Percentiles rank a stretch among this genome's conserved stretches.
phyloP scores from a whole-genome alignment of 305 asterid genomes.

The Fraxinus ornus region DNA sequence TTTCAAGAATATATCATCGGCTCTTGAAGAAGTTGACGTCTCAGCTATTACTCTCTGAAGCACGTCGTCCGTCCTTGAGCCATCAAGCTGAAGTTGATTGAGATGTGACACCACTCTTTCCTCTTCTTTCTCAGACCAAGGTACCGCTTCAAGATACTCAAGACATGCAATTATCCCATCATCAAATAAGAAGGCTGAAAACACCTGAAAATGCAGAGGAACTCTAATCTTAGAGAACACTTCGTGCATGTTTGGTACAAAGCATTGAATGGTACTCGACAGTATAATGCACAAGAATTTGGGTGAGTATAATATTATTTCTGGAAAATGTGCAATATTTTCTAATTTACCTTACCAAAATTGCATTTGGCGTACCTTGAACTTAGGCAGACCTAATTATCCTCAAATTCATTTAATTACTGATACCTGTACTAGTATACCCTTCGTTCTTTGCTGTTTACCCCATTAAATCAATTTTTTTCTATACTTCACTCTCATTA shows the following conservation, averaged over 20 bases:
- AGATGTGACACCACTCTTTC: constrained; percentile 56
- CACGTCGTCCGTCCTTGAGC: constrained; percentile 41
- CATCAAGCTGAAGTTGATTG: constrained; percentile 52
- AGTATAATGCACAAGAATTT: neutral
- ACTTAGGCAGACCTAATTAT: neutral
- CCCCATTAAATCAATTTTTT: neutral
- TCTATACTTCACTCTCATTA: neutral
- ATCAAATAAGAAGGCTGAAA: constrained; percentile 68
- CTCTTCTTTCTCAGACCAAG: constrained; percentile 89
- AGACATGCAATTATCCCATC: constrained; percentile 72
- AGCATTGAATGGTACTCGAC: neutral
- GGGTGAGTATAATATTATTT: too few relatives aligned
- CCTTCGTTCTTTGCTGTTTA: neutral
- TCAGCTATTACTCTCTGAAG: constrained; percentile 69
- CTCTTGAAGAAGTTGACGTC: constrained; percentile 59
- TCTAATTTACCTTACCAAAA: neutral
- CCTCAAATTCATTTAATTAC: neutral
- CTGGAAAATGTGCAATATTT: neutral
- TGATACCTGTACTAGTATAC: neutral
- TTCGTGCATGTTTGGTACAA: neutral
- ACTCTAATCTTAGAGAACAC: constrained; percentile 1
- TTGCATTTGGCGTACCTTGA: neutral
- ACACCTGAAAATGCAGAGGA: constrained; percentile 47
- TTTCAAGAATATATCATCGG: constrained; percentile 65
- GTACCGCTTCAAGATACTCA: constrained; percentile 79